Evolutionary conservation across 805 yeast genomes (phyloP).

Genomic region (Metschnikowia arizonensis): DNA sequence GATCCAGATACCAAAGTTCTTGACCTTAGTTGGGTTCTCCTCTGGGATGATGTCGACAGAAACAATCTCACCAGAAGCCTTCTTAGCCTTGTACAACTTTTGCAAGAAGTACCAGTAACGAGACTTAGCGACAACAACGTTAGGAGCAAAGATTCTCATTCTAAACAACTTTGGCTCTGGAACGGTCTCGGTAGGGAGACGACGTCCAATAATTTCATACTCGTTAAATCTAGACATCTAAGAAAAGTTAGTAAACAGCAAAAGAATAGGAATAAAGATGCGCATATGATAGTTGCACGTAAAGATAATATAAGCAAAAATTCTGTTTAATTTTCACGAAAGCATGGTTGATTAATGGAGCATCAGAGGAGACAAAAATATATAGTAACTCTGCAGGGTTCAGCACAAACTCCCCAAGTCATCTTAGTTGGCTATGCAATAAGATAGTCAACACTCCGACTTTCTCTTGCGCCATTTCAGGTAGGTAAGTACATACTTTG

Average conservation of each 20-base stretch:
- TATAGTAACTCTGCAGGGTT: neutral
- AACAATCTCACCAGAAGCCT: slow-evolving; percentile 99
- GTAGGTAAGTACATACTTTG: slow-evolving; percentile 13
- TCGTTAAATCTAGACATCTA: slow-evolving; percentile 94
- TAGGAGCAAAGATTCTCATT: slow-evolving; percentile 99
- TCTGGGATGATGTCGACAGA: slow-evolving; percentile 88
- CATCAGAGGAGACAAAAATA: neutral
- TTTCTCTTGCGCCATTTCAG: neutral
- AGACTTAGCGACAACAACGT: slow-evolving; percentile 98
- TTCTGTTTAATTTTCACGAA: neutral
- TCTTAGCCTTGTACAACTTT: slow-evolving; percentile 98
- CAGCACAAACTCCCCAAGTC: neutral
- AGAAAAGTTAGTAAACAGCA: slow-evolving; percentile 14
- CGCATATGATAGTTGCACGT: neutral
- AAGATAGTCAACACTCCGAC: too few species aligned
- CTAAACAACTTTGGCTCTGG: slow-evolving; percentile 99
- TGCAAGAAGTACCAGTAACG: slow-evolving; percentile 99
- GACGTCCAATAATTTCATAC: slow-evolving; percentile 99
- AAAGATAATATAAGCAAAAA: neutral
- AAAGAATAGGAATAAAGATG: neutral
- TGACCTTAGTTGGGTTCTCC: slow-evolving; percentile 97
- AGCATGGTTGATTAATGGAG: neutral
- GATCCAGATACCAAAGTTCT: slow-evolving; percentile 99
- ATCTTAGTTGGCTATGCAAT: too few species aligned
- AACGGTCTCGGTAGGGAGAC: slow-evolving; percentile 97